phyloP scores from a whole-genome alignment of 1,139 yeast species.

The Yamadazyma kanchanaburiensis region DNA sequence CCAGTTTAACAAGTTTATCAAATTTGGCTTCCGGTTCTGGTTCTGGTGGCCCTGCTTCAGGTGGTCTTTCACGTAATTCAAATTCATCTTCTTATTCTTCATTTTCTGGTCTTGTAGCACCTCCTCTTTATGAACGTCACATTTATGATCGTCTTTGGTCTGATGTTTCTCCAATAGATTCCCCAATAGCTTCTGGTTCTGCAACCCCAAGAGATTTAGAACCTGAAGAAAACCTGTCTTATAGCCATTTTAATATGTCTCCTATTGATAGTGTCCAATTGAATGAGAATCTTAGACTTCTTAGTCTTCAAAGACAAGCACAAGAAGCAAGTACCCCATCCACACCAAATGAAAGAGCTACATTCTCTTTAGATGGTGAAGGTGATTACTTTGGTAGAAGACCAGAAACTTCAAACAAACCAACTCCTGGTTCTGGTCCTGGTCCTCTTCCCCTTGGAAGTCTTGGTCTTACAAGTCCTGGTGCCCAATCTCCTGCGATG shows the following conservation, averaged over 20 bases:
- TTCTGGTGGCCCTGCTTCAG: constrained; percentile 6
- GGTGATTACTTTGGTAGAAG: constrained; percentile 10
- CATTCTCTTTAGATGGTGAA: constrained; percentile 44
- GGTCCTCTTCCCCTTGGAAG: background rate
- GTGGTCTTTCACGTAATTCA: too few relatives aligned
- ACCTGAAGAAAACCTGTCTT: background rate
- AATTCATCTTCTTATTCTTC: constrained; percentile 30
- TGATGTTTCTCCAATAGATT: constrained; percentile 58
- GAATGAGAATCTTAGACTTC: constrained; percentile 51
- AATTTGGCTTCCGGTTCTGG: constrained; percentile 7
- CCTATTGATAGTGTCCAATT: constrained; percentile 42
- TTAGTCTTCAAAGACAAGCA: constrained; percentile 49
- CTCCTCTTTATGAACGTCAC: constrained; percentile 85
- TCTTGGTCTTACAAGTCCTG: constrained; percentile 26
- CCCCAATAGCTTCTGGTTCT: constrained; percentile 54
- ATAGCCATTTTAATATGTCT: constrained; percentile 32
- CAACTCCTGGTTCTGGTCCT: constrained; percentile 8
- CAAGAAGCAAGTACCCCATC: constrained; percentile 19
- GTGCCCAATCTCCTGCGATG: constrained; percentile 46
- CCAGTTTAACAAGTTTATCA: constrained; percentile 27
- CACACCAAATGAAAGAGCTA: constrained; percentile 25
- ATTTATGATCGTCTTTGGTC: constrained; percentile 83
- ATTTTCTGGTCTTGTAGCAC: constrained; percentile 61
- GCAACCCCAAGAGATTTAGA: constrained; percentile 38
- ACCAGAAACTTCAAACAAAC: constrained; percentile 6